Evolutionary conservation across 2,329 filamentous ascomycete species (phyloP).

Genomic region (Talaromyces sp.): DNA sequence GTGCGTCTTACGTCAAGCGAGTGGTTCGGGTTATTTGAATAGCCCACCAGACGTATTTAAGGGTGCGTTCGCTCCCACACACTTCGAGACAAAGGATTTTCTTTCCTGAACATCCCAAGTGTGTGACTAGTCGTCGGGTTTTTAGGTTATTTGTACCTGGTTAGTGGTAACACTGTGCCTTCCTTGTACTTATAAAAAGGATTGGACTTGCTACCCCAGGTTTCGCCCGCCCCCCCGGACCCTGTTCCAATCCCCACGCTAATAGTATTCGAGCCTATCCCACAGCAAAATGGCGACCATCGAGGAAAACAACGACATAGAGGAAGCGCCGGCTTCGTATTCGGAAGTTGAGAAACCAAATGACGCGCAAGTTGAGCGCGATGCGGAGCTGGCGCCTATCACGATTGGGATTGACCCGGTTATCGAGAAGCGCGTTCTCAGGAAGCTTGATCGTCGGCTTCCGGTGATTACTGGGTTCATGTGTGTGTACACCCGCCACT

Average conservation of each 20-base stretch:
- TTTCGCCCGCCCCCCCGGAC: not conserved
- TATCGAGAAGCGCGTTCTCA: constrained; percentile 35
- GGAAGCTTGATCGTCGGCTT: constrained; percentile 37
- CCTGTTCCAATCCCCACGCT: not conserved
- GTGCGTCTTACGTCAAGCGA: not conserved
- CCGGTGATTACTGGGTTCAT: constrained; percentile 38
- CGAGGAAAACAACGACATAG: not conserved
- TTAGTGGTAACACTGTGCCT: not conserved
- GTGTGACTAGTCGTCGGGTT: not conserved
- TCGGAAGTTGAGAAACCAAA: constrained; percentile 12
- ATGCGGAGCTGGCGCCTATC: constrained; percentile 3
- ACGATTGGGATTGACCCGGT: constrained; percentile 30
- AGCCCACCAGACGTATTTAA: not conserved
- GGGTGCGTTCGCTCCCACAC: not conserved
- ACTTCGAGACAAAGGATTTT: not conserved
- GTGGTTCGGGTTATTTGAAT: not conserved
- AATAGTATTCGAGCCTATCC: not conserved
- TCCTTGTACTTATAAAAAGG: not conserved
- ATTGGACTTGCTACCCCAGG: not conserved
- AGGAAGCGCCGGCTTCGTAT: not conserved
- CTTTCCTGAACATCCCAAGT: not conserved
- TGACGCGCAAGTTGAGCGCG: constrained; percentile 8
- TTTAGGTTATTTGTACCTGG: not conserved
- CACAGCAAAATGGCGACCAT: not conserved
- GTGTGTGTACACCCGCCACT: constrained; percentile 30